Evolutionary conservation across 345 rosid genomes (phyloP), one percentile per base, ranked within the genome.

Genomic region (Aegle marmelos): DNA sequence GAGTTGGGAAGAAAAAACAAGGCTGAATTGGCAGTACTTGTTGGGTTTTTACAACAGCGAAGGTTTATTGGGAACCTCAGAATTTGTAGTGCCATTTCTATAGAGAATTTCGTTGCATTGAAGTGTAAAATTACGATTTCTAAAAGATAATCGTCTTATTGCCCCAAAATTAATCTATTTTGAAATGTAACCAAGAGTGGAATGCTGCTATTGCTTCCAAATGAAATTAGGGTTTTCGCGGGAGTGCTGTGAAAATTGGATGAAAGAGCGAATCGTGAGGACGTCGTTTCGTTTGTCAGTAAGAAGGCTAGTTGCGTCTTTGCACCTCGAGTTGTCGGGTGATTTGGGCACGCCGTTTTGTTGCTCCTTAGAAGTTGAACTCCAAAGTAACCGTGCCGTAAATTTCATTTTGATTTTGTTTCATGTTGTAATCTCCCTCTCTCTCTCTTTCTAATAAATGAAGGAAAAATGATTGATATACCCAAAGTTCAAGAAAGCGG

Each of bases 31-130:
- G 39, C n/a, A 30, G 75, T 9, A 48, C 37, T 27, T 17, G 25
- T 33, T 33, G 68, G 41, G 63, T 41, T 72, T 67, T 56, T 39
- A 53, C 71, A 73, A 75, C 75, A 80, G 73, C 91, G 82, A 37
- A 79, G 81, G 64, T 76, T 27, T 21, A 81, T 21, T 22, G 91
- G 87, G 74, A 83, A 83, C 82, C 74, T 88, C 59, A 87, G 83
- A 75, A 78, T 76, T 65, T 76, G 89, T 74, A 81, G 39, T 30
- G 85, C 91, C 93, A 92, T 89, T 74, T 28, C 4, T 31, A 39
- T 6, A 62, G 22, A 28, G 36, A 62, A 62, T 62, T 30, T 60
- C 65, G 11, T 28, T 28, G 28, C 17, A 60, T 9, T 17, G 24
- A 50, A 19, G 6, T 28, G 33, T 60, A 60, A 60, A 60, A 25